Base-by-base conservation (phyloP, 148 eudicot genomes). In the Vaccinium darrowii region DNA sequence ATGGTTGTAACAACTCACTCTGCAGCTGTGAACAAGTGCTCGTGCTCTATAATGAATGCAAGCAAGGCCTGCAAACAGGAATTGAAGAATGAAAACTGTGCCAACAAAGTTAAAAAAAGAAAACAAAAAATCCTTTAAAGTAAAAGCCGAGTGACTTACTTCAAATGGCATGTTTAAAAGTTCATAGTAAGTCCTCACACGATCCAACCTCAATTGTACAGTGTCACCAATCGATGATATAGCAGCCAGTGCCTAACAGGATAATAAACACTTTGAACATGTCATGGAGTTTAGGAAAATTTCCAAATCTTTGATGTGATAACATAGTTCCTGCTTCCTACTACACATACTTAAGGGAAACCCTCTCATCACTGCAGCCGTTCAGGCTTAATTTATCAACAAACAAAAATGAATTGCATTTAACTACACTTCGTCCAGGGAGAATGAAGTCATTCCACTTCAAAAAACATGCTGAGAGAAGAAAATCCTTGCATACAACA, bases 121-220 rank as follows among this genome's bases (percentile, higher is more conserved):
- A 7, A 36, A 39, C 14, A 71, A 30, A 30, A 30, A 12, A 33
- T 12, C 5, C 13, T 63, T 67, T 7, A 5, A 16, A 69, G 51
- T 53, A 27, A 71, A 83, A 16, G 14, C 36, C 25, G 54, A 36
- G 76, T 72, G 39, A 84, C 86, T 84, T 91, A 97, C 99, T 92
- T 97, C 99, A 83, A 94, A 93, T 69, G 99, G 98, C 99, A 97
- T 93, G 91, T 97, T 97, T 84, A 97, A 86, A 81, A 95, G 91
- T 89, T 97, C 99, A 87, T 91, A 97, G 87, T 95, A 97, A 52
- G 98, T 97, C 90, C 99, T 88, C 23, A 97, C 99, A 79, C 92
- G 95, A 90, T 97, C 99, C 84, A 95, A 87, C 82, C 93, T 93
- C 88, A 89, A 81, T 85, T 92, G 99, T 73, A 95, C 93, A 57